A percentile compares a stretch with the other conserved stretches of the same genome.
Conservation (phyloP, 768 basidiomycete genomes). For the Roridomyces roridus region DNA sequence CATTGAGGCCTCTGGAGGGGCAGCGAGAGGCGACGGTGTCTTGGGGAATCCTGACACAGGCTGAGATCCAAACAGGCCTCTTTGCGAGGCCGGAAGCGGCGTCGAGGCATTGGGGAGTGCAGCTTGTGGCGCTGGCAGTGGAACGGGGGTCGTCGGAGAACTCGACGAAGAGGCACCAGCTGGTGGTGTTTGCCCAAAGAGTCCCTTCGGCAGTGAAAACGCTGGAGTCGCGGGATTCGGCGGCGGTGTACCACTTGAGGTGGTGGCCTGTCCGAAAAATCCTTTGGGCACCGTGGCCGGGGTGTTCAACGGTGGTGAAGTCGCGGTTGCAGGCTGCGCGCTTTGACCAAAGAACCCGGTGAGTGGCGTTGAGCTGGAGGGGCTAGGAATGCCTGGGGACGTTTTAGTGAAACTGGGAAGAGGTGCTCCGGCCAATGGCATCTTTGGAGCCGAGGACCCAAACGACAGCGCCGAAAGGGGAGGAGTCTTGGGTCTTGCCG, state of each 20-base stretch:
- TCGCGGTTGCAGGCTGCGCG: background rate
- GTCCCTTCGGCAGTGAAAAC: conserved; percentile 10
- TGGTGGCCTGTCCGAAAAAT: too few species aligned
- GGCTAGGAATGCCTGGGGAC: conserved; percentile 3
- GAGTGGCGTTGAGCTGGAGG: conserved; percentile 9
- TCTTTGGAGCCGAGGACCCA: conserved; percentile 19
- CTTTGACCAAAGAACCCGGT: conserved; percentile 19
- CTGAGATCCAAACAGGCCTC: background rate
- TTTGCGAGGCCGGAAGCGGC: background rate
- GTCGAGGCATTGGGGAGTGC: too few species aligned
- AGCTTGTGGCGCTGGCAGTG: too few species aligned
- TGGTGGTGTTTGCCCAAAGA: background rate
- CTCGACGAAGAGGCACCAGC: background rate
- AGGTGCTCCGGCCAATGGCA: conserved; percentile 11
- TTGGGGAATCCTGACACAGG: background rate
- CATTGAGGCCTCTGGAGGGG: conserved; percentile 34
- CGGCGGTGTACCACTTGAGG: background rate
- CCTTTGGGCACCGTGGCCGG: background rate
- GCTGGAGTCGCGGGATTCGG: conserved; percentile 3
- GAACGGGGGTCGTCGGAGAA: too few species aligned
- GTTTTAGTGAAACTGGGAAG: conserved; percentile 6
- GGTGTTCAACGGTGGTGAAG: background rate
- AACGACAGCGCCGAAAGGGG: conserved; percentile 45
- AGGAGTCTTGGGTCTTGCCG: conserved; percentile 54
- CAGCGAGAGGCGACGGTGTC: conserved; percentile 15